These are phyloP conservation scores for Pseudevernia furfuracea DNA, from an alignment of 495 filamentous ascomycete genomes.

Conservation along the genomic window DNA sequence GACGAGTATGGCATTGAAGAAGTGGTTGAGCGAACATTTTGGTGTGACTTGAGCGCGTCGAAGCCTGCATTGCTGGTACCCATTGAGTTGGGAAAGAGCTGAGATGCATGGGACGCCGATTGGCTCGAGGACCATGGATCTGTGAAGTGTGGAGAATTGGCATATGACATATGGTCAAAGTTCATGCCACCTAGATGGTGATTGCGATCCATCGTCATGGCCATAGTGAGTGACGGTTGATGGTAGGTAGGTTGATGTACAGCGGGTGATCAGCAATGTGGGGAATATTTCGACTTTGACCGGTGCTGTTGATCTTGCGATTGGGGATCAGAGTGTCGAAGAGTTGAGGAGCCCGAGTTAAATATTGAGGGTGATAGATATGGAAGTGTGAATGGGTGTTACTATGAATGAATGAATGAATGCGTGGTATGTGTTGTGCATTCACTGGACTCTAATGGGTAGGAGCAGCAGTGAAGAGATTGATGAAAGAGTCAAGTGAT, in stretches of 20 bases:
- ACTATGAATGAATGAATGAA: not conserved
- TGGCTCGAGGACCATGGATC: slow-evolving; percentile 77
- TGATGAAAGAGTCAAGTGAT: slow-evolving; percentile 12
- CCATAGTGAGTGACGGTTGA: slow-evolving; percentile 20
- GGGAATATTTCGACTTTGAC: slow-evolving; percentile 1
- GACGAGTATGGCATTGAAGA: slow-evolving; percentile 68
- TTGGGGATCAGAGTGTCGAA: not conserved
- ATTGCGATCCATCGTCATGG: slow-evolving; percentile 81
- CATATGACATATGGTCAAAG: slow-evolving; percentile 72
- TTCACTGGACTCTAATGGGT: slow-evolving; percentile 1
- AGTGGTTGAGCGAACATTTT: slow-evolving; percentile 50
- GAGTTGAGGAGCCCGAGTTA: not conserved
- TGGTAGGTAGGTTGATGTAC: slow-evolving; percentile 11
- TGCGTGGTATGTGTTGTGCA: not conserved
- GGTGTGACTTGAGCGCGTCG: slow-evolving; percentile 49
- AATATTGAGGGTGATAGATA: too few relatives aligned
- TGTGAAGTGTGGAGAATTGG: slow-evolving; percentile 75
- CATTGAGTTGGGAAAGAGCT: slow-evolving; percentile 50
- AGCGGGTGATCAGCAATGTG: slow-evolving; percentile 18
- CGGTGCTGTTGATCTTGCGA: not conserved
- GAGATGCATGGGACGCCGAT: slow-evolving; percentile 37
- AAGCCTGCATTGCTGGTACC: slow-evolving; percentile 48
- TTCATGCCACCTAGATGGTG: slow-evolving; percentile 75
- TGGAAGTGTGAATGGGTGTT: too few relatives aligned
- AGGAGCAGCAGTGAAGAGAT: not conserved